Evolutionary conservation across 805 yeast genomes (phyloP), one percentile per base, ranked within the genome.

Genomic region (Candida koratica): DNA sequence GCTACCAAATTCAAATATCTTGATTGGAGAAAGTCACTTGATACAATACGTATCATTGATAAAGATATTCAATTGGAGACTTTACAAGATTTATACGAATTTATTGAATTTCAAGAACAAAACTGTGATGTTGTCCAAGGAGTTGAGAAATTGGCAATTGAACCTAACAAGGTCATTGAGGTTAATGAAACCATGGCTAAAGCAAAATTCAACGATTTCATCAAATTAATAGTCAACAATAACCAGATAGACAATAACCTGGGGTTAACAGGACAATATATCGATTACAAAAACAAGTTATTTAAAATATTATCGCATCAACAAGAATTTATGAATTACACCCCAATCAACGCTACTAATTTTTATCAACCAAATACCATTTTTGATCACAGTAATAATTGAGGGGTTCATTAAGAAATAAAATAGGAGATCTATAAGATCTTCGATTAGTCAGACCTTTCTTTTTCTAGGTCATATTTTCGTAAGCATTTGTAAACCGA

Each of bases 71-170:
- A 49, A 7, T 45, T 46, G n/a, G 58, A 51, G 2, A 41, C 45
- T 5, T 54, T 49, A 2, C 53, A 45, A 11, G 61, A 55, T n/a
- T 39, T 53, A 6, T 56, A 41, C 5, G 42, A 48, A 11, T 41
- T 48, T 22, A 44, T 59, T 10, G 45, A 47, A 23, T 47, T 39
- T 28, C 63, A 55, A 37, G 62, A 56, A 24, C 49, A 46, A 5
- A 44, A 50, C 6, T 58, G 52, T 34, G 59, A 52, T 37, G 52
- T 46, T 4, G 39, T 48, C n/a, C 49, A 47, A 33, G 60, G 58
- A 9, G 37, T 56, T 6, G 51, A 39, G 3, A 40, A 45, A 29
- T n/a, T 44, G 10, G 43, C 46, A 4, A 29, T 44, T 13, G 22
- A 16, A 7, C 48, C 48, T n/a, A 27, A 19, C 15, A 29, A 29